A percentile compares a stretch with the other conserved stretches of the same genome.
Evolutionary conservation across 2,329 filamentous ascomycete genomes (phyloP).

Genomic region (Fusarium sp.): DNA sequence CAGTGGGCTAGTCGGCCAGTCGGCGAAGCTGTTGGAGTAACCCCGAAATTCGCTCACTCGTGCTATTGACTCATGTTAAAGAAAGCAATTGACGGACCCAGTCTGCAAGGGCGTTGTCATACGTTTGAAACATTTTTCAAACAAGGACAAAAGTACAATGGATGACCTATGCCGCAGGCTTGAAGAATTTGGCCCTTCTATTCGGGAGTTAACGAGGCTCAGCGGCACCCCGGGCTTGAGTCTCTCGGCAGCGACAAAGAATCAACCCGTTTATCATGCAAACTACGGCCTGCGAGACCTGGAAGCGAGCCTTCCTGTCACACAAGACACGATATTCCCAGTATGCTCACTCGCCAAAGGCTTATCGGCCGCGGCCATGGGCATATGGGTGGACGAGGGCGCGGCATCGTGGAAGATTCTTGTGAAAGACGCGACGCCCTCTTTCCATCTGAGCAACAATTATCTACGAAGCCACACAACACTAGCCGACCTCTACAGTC

Average conservation of each 20-base stretch:
- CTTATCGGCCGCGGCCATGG: neutral
- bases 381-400: neutral
- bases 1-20: too few species aligned
- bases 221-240: neutral
- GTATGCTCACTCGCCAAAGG: neutral
- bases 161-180: neutral
- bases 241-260: neutral
- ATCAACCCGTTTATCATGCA: neutral
- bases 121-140: fast-evolving
- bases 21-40: neutral
- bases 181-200: neutral
- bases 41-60: neutral
- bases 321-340: neutral
- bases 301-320: neutral
- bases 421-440: neutral
- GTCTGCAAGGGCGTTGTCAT: too few species aligned
- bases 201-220: neutral
- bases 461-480: neutral
- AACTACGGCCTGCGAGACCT: neutral
- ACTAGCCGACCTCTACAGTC: neutral
- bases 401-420: neutral
- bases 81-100: too few species aligned
- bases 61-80: neutral
- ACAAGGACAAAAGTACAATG: neutral
- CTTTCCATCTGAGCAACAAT: neutral